phyloP scores from a whole-genome alignment of 1,139 yeast species.

The Taiozyma sp. region DNA sequence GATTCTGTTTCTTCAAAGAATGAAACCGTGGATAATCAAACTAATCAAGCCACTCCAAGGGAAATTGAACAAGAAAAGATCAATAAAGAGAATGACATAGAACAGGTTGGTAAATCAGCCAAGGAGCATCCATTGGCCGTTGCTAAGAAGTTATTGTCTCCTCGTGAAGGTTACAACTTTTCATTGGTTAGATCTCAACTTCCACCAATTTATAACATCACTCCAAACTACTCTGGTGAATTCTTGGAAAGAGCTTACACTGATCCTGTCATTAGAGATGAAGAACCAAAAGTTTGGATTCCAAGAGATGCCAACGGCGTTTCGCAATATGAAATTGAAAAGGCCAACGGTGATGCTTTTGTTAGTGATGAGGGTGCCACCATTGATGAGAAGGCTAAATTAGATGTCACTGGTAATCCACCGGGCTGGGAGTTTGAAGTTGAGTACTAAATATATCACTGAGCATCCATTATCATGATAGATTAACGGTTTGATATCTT shows the following conservation, averaged over 20 bases:
- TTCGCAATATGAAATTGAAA: conserved; percentile 51
- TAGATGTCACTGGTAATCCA: conserved; percentile 55
- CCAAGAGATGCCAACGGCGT: conserved; percentile 67
- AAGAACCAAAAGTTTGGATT: conserved; percentile 65
- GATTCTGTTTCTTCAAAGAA: conserved; percentile 22
- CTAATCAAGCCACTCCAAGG: conserved; percentile 2
- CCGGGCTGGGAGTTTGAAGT: conserved; percentile 35
- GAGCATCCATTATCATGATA: background rate
- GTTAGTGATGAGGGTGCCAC: conserved; percentile 53
- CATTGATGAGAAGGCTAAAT: conserved; percentile 49
- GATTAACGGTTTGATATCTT: background rate
- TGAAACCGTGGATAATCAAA: conserved; percentile 16
- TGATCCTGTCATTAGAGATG: conserved; percentile 56
- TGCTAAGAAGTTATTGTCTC: conserved; percentile 30
- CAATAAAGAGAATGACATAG: conserved; percentile 12
- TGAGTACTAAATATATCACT: conserved; percentile 7
- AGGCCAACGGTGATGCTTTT: conserved; percentile 50
- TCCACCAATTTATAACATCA: conserved; percentile 31
- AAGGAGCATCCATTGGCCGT: conserved; percentile 19
- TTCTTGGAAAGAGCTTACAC: conserved; percentile 47
- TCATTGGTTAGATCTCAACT: conserved; percentile 26
- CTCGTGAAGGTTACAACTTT: conserved; percentile 30
- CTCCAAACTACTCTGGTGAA: conserved; percentile 29
- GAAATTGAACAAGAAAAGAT: conserved; percentile 11
- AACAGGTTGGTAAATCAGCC: conserved; percentile 8